A percentile compares a stretch with the other conserved stretches of the same genome.
These are phyloP conservation scores for Penicillium manginii DNA, from an alignment of 495 filamentous ascomycete species.

Conservation along the genomic window DNA sequence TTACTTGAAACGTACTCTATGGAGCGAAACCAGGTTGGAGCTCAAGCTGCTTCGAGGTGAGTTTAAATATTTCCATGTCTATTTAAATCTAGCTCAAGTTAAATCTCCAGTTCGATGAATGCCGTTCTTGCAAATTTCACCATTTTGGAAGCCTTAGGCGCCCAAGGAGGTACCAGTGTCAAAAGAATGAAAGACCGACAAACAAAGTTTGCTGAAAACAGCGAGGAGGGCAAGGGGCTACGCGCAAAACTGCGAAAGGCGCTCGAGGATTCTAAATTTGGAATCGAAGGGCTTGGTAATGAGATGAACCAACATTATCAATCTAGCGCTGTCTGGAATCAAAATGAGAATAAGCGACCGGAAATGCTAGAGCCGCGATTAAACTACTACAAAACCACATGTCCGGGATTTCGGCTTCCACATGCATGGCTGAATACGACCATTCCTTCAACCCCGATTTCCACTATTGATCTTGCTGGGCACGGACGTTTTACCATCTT, in stretches of 20 bases:
- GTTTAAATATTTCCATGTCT: background rate
- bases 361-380: background rate
- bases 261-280: conserved; percentile 39
- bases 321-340: conserved; percentile 31
- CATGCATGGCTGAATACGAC: conserved; percentile 54
- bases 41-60: background rate
- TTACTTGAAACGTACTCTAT: conserved; percentile 41
- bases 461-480: conserved; percentile 55
- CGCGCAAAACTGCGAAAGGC: conserved; percentile 32
- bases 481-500: conserved; percentile 50
- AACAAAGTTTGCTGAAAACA: background rate
- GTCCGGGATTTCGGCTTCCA: conserved; percentile 51
- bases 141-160: conserved; percentile 46
- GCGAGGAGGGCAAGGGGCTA: conserved; percentile 29
- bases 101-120: conserved; percentile 42
- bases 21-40: conserved; percentile 49
- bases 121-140: conserved; percentile 41
- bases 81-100: conserved; percentile 21
- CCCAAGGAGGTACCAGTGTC: conserved; percentile 23
- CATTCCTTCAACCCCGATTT: conserved; percentile 37
- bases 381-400: conserved; percentile 31
- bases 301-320: conserved; percentile 52
- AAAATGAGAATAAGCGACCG: conserved; percentile 25
- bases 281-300: conserved; percentile 39
- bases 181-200: background rate